These are phyloP conservation scores for Dimocarpus longan DNA, from an alignment of 345 rosid genomes.

Conservation along the genomic window DNA sequence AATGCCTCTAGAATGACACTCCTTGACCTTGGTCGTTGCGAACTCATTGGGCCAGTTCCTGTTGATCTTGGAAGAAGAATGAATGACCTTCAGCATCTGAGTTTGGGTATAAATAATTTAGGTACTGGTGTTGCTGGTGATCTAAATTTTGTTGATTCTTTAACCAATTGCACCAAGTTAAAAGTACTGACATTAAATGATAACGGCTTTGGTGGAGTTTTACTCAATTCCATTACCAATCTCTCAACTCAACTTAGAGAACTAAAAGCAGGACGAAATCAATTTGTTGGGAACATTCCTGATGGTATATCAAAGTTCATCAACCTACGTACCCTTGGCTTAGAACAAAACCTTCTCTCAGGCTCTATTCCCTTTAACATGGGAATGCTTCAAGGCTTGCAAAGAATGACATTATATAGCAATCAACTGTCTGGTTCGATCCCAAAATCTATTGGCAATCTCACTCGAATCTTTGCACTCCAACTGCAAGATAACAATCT, in stretches of 20 bases:
- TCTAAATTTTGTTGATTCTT: slow-evolving; percentile 20
- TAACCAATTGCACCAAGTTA: slow-evolving; percentile 25
- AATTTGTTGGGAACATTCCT: no score
- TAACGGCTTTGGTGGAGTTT: no score
- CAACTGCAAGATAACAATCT: slow-evolving; percentile 28
- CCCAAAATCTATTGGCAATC: slow-evolving; percentile 26
- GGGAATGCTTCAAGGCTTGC: slow-evolving; percentile 26
- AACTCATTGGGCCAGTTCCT: slow-evolving; percentile 27
- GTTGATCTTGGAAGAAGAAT: background rate
- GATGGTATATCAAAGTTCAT: slow-evolving; percentile 9
- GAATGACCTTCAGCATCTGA: slow-evolving; percentile 13
- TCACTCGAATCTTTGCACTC: slow-evolving; percentile 21
- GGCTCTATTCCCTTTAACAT: slow-evolving; percentile 9
- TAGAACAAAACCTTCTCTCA: background rate
- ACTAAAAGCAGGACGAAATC: no score
- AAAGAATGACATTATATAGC: background rate
- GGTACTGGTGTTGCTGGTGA: background rate
- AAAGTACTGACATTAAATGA: background rate
- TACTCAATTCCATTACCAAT: no score
- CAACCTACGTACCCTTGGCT: background rate
- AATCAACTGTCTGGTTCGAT: slow-evolving; percentile 28
- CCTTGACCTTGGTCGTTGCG: background rate
- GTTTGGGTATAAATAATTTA: slow-evolving; percentile 15
- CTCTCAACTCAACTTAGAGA: no score
- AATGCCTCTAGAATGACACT: slow-evolving; percentile 28